Evolutionary conservation across 208 protist genomes (phyloP), one percentile per base, ranked within the genome.

Genomic region (Trypanosoma scelopori): DNA sequence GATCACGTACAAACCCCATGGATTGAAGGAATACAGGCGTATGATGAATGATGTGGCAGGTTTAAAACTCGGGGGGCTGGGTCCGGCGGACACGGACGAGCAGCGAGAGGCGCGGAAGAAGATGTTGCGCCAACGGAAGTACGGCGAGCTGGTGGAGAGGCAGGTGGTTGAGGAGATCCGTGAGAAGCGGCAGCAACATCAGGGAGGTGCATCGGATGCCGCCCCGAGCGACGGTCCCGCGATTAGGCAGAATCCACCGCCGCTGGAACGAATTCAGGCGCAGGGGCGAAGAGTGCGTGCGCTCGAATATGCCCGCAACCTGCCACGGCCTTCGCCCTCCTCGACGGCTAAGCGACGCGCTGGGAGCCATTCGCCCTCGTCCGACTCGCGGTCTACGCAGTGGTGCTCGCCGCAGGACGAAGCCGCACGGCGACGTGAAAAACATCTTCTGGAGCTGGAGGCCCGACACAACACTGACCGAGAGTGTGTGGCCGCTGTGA

Each of bases 21-120:
- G 75, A 3, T 60, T 93, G 7, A 62, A 84, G 25, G 80, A 90
- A 39, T 95, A 93, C 76, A 79, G 81, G 55, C n/a, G 50, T 0
- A 58, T 95, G 55, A 88, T 91, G 69, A 69, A 81, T 16, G 55
- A 80, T 41, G 69, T 85, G 12, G 72, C 78, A 27, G 45, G 70
- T 27, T 46, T 64, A 5, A 78, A 82, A 49, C 50, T 37, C 1
- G 65, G 88, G n/a, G 81, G 87, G 0, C 60, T 93, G 20, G 90
- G 87, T 0, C 84, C 83, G 1, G 78, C 69, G 35, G 90, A 95
- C 76, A 93, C 83, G 15, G 90, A 95, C 52, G 87, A 68, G 49
- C 87, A 92, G 65, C 84, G 87, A 1, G 62, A 65, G 20, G 87
- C 87, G 1, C 69, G 63, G 3, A 75, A 76, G 55, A 71, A 75